Conservation (phyloP, 2,329 filamentous ascomycete species). For the Monilinia aucupariae region DNA sequence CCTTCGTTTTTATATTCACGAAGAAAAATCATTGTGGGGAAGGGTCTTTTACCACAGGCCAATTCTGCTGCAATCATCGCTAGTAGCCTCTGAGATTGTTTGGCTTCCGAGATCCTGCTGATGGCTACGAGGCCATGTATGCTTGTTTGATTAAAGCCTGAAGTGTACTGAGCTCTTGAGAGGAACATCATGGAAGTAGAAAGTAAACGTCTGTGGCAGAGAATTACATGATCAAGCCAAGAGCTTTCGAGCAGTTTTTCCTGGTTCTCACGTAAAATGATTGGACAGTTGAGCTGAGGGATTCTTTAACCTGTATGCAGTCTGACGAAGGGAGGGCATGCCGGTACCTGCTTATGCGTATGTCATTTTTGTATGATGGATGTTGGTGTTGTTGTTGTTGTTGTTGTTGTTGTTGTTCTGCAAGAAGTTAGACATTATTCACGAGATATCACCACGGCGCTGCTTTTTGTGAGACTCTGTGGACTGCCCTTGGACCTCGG, state of each 20-base stretch:
- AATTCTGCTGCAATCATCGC: neutral
- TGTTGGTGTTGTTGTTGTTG: neutral
- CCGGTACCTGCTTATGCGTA: constrained; percentile 4
- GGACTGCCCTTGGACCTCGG: constrained; percentile 6
- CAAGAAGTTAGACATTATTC: neutral
- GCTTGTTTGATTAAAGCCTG: neutral
- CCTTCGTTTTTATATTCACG: constrained; percentile 17
- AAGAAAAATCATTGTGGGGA: neutral
- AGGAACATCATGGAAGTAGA: neutral
- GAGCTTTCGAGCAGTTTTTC: neutral
- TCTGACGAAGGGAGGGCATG: neutral
- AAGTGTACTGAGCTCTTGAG: neutral
- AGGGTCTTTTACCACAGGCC: neutral
- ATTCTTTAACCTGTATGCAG: neutral
- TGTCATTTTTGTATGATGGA: constrained; percentile 2
- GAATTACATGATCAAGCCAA: neutral
- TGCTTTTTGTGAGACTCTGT: constrained; percentile 12
- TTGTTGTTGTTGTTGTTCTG: constrained; percentile 2
- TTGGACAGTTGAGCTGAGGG: neutral
- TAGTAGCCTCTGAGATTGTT: neutral
- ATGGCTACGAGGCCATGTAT: neutral
- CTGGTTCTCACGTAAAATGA: neutral
- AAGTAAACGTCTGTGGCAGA: neutral
- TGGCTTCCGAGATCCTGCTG: neutral
- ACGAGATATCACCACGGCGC: neutral